A percentile compares a stretch with the other conserved stretches of the same genome.
These are phyloP conservation scores for Lactarius tabidus DNA, from an alignment of 768 basidiomycete species.

Conservation along the genomic window DNA sequence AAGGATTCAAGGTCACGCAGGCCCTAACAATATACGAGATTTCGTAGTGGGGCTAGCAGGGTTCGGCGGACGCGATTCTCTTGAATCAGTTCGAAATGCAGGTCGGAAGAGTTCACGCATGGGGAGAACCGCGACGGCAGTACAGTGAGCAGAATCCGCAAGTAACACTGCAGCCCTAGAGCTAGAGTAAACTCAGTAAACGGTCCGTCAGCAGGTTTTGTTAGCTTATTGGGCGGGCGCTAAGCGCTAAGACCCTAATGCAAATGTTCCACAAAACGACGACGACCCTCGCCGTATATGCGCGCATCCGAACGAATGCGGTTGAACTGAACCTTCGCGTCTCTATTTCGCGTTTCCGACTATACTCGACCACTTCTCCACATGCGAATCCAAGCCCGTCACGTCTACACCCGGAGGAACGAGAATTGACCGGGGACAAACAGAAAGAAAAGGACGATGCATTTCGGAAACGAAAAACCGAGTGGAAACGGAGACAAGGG, in stretches of 20 bases:
- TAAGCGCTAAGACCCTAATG: no score
- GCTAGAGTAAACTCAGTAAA: no score
- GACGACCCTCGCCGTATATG: neutral
- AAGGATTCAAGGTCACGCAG: no score
- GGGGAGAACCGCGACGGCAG: no score
- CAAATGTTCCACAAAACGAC: neutral
- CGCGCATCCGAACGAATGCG: neutral
- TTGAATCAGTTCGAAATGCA: no score
- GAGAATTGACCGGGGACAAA: neutral
- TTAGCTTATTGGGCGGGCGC: no score
- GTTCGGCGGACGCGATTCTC: neutral
- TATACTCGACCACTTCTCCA: slow-evolving; percentile 6
- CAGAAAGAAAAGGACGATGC: slow-evolving; percentile 20
- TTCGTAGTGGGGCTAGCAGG: neutral
- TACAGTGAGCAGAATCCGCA: no score
- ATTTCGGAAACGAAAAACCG: slow-evolving; percentile 52
- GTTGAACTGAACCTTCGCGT: neutral
- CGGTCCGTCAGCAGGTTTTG: no score
- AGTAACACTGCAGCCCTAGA: no score
- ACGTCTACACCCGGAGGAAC: neutral
- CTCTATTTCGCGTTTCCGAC: neutral
- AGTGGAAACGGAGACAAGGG: slow-evolving; percentile 72
- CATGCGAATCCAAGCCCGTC: neutral
- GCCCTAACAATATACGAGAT: neutral
- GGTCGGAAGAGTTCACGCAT: no score